Conservation (phyloP, 192 early-diverging fungal genomes). For the Dissophora globulifera region DNA sequence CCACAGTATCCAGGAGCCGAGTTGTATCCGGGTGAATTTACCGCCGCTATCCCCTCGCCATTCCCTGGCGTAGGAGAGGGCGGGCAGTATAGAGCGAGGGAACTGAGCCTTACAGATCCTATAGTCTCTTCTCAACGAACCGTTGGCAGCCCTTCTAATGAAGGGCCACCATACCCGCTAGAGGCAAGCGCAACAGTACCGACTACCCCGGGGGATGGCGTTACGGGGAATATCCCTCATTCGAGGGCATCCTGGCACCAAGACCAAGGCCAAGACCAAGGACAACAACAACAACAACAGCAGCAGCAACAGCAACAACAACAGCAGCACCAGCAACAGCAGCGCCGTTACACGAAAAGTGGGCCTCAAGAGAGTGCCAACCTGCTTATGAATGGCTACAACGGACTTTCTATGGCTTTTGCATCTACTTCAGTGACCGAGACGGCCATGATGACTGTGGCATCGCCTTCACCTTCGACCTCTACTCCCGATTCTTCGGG, state of each 20-base stretch:
- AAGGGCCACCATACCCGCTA: neutral
- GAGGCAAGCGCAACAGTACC: no score
- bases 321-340: neutral
- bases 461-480: no score
- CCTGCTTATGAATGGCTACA: no score
- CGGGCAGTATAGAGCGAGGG: neutral
- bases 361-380: no score
- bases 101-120: neutral
- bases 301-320: conserved; percentile 7
- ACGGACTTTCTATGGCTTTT: neutral
- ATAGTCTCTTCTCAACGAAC: neutral
- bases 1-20: conserved; percentile 11
- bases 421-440: neutral
- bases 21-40: no score
- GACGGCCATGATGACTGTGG: no score
- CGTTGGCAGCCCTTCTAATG: neutral
- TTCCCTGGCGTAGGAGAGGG: no score
- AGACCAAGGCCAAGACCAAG: neutral
- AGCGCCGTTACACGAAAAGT: no score
- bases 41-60: no score
- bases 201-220: no score
- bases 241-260: neutral
- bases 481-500: neutral
- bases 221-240: no score
- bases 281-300: neutral